A percentile compares a stretch with the other conserved stretches of the same genome.
phyloP scores from a whole-genome alignment of 2,329 filamentous ascomycete genomes.

The Fusarium albosuccineum region DNA sequence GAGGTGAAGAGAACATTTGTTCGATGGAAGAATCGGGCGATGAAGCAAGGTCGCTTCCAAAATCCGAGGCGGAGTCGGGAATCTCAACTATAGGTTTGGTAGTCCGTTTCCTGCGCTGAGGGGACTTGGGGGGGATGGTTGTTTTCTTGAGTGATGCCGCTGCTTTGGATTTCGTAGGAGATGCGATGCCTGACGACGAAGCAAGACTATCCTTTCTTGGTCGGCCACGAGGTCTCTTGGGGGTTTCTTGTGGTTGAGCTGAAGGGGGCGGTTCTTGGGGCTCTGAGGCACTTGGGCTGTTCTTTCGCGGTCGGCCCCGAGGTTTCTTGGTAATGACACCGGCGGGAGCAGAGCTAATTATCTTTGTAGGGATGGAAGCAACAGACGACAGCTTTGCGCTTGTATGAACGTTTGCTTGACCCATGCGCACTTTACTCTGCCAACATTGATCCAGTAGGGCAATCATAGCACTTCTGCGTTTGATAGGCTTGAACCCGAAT shows the following conservation, averaged over 20 bases:
- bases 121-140: slow-evolving; percentile 19
- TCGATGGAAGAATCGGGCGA: slow-evolving; percentile 54
- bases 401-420: slow-evolving; percentile 31
- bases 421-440: slow-evolving; percentile 65
- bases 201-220: slow-evolving; percentile 53
- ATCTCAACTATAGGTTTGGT: slow-evolving; percentile 58
- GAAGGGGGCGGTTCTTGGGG: slow-evolving; percentile 53
- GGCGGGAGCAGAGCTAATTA: slow-evolving; percentile 14
- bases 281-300: slow-evolving; percentile 36
- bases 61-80: slow-evolving; percentile 63
- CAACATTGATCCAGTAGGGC: slow-evolving; percentile 78
- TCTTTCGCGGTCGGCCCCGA: slow-evolving; percentile 54
- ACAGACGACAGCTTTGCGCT: slow-evolving; percentile 35
- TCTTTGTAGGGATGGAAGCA: slow-evolving; percentile 28
- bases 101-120: slow-evolving; percentile 28
- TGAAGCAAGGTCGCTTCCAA: slow-evolving; percentile 43
- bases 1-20: slow-evolving; percentile 59
- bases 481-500: slow-evolving; percentile 81
- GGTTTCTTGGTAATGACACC: slow-evolving; percentile 40
- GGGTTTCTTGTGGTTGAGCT: slow-evolving; percentile 49
- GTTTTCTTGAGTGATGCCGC: slow-evolving; percentile 27
- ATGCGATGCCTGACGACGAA: slow-evolving; percentile 11
- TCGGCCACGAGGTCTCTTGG: slow-evolving; percentile 56
- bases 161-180: slow-evolving; percentile 21
- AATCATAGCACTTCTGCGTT: slow-evolving; percentile 77